A percentile compares a stretch with the other conserved stretches of the same genome.
These are phyloP conservation scores for Melampsora americana DNA, from an alignment of 1,284 basidiomycete species.

Conservation along the genomic window DNA sequence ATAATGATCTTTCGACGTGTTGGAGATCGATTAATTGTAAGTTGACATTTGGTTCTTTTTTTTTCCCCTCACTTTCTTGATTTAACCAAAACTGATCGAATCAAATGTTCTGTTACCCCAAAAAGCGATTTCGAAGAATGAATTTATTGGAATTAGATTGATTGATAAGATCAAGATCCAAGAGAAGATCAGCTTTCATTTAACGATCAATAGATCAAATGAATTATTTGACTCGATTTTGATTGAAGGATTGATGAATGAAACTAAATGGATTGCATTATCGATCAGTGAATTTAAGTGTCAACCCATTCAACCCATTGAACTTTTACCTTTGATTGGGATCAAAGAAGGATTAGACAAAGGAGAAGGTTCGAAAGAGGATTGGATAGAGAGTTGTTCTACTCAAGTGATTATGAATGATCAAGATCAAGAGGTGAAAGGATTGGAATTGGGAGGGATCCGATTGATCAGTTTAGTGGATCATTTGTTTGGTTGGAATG, in stretches of 20 bases:
- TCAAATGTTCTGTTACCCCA: too few species aligned
- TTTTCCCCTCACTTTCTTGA: neutral
- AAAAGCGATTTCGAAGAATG: conserved; percentile 47
- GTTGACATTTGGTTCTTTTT: neutral
- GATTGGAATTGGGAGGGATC: neutral
- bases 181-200: neutral
- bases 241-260: neutral
- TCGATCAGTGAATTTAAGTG: neutral
- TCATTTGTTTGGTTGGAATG: neutral
- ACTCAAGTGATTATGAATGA: neutral
- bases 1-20: conserved; percentile 47
- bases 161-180: conserved; percentile 28
- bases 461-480: neutral
- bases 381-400: neutral
- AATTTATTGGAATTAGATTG: conserved; percentile 49
- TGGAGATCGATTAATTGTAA: conserved; percentile 49
- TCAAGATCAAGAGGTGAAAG: neutral
- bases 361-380: conserved; percentile 1
- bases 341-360: neutral
- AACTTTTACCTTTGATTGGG: neutral
- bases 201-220: neutral
- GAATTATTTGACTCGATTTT: neutral
- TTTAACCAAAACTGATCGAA: too few species aligned
- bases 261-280: neutral
- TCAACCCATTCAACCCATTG: neutral